Percentiles rank a stretch among this genome's conserved stretches.
These are phyloP conservation scores for Choiromyces venosus DNA, from an alignment of 495 filamentous ascomycete genomes.

Conservation along the genomic window DNA sequence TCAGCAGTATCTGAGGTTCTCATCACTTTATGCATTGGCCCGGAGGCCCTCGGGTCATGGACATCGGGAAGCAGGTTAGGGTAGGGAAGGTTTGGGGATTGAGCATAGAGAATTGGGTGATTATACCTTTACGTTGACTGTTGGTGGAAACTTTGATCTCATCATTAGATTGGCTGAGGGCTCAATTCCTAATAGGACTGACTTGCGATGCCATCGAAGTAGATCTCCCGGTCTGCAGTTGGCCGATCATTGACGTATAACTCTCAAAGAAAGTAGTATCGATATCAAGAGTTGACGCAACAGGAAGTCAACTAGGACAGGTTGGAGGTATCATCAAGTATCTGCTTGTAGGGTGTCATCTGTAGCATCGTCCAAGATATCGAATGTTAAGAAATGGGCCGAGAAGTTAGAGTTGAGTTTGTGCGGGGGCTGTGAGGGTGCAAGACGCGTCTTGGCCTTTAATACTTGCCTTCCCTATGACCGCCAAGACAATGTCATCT, in stretches of 20 bases:
- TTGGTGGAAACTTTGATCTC: background rate
- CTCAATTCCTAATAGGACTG: background rate
- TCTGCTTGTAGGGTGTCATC: background rate
- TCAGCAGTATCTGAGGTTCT: constrained; percentile 3
- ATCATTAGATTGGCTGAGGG: background rate
- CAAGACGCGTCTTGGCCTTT: background rate
- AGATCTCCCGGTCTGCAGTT: background rate
- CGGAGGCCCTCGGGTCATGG: background rate
- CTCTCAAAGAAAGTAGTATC: background rate
- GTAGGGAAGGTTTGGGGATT: background rate
- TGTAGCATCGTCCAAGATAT: background rate
- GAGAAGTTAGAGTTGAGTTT: background rate
- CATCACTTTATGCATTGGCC: background rate
- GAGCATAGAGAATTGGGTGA: background rate
- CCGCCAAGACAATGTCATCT: background rate
- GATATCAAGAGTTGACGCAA: background rate
- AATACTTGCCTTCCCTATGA: background rate
- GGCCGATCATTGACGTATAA: background rate
- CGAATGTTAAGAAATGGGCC: background rate
- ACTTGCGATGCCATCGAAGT: background rate
- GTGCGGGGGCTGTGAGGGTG: background rate
- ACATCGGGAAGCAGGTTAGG: background rate
- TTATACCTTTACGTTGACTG: background rate
- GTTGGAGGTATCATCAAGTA: background rate
- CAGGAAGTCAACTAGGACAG: background rate